These are phyloP conservation scores for Microdochium trichocladiopsis DNA, from an alignment of 2,329 filamentous ascomycete genomes.

Conservation along the genomic window DNA sequence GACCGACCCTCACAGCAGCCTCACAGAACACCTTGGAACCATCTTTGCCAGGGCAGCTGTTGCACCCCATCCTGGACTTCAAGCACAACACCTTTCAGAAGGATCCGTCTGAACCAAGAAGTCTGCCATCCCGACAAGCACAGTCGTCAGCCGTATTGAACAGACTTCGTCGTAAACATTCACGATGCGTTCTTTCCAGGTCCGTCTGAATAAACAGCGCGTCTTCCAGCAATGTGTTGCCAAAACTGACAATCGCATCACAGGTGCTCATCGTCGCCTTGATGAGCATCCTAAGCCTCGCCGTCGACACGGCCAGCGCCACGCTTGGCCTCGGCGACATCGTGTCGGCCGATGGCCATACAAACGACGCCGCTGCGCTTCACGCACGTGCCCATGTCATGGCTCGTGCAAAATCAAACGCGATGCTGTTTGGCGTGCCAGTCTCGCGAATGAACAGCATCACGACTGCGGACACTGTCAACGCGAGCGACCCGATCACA, in stretches of 20 bases:
- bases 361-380: not conserved
- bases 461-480: not conserved
- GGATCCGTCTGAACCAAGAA: no score
- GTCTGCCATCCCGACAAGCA: no score
- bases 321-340: not conserved
- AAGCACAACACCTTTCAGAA: no score
- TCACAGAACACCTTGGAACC: no score
- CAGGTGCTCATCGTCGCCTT: not conserved
- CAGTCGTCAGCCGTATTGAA: no score
- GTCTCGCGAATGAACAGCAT: not conserved
- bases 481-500: not conserved
- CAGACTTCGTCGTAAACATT: no score
- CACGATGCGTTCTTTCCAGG: conserved; percentile 3
- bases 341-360: not conserved
- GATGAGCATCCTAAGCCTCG: not conserved
- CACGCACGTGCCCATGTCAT: not conserved
- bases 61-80: no score
- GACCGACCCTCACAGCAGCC: no score
- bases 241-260: not conserved
- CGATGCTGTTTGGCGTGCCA: not conserved
- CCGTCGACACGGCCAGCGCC: not conserved
- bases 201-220: not conserved
- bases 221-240: not conserved
- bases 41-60: no score
- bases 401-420: not conserved